Conservation (phyloP, 1,284 basidiomycete species). For the Tranzscheliella williamsii region DNA sequence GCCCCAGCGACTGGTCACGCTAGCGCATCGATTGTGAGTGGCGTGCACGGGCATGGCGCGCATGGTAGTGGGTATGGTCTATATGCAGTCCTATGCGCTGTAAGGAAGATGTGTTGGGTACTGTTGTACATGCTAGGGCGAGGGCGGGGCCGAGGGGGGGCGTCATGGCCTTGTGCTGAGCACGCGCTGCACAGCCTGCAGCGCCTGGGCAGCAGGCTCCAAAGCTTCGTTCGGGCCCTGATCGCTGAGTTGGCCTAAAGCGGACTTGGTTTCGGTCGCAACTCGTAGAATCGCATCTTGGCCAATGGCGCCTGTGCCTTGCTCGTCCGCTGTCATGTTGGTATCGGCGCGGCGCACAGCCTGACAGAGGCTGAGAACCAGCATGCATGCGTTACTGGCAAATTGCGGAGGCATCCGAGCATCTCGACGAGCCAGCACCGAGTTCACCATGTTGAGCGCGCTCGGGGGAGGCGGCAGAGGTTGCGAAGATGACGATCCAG, state of each 20-base stretch:
- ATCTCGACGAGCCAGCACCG: conserved; percentile 42
- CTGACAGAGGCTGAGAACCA: conserved; percentile 26
- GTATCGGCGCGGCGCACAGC: conserved; percentile 1
- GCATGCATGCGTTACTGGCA: conserved; percentile 42
- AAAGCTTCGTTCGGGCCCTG: conserved; percentile 38
- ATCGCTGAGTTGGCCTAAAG: conserved; percentile 16
- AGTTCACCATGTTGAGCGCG: conserved; percentile 48
- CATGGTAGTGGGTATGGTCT: too few species aligned
- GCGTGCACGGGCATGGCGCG: too few species aligned
- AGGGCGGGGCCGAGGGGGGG: too few species aligned
- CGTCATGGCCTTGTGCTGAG: too few species aligned
- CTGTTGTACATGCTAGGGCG: too few species aligned
- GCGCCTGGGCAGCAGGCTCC: conserved; percentile 17
- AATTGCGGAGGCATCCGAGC: conserved; percentile 55
- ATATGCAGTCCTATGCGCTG: too few species aligned
- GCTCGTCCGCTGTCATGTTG: neutral
- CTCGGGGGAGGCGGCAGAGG: conserved; percentile 27
- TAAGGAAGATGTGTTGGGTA: too few species aligned
- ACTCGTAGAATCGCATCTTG: conserved; percentile 17
- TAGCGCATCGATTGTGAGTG: too few species aligned
- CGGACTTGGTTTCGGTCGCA: conserved; percentile 8
- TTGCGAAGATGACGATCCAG: conserved; percentile 26
- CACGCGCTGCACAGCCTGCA: conserved; percentile 13
- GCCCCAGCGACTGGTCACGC: too few species aligned
- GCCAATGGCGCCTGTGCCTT: conserved; percentile 12